These are phyloP conservation scores for Pythium rhizo-oryzae DNA, from an alignment of 352 stramenopile genomes.

Conservation along the genomic window DNA sequence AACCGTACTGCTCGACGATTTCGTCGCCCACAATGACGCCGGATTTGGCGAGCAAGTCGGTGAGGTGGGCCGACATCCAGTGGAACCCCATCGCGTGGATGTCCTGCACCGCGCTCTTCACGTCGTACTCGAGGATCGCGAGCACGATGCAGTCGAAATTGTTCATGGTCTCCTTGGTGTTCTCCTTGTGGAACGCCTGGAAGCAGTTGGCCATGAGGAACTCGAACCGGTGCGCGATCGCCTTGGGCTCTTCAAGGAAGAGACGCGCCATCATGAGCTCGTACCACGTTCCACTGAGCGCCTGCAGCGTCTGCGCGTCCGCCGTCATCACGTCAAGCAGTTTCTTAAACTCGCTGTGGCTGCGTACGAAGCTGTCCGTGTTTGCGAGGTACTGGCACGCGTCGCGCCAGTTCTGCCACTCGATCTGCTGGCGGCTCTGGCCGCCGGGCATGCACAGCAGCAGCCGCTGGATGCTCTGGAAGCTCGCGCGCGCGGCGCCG, in stretches of 20 bases:
- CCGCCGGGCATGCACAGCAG: slow-evolving; percentile 68
- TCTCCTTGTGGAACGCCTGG: slow-evolving; percentile 41
- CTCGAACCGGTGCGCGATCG: slow-evolving; percentile 70
- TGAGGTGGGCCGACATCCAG: slow-evolving; percentile 76
- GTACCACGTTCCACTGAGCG: slow-evolving; percentile 61
- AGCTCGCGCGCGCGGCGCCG: slow-evolving; percentile 45
- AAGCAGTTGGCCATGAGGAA: slow-evolving; percentile 84
- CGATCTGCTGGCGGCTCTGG: slow-evolving; percentile 20
- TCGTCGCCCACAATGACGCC: slow-evolving; percentile 53
- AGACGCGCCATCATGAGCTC: slow-evolving; percentile 82
- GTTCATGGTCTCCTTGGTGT: slow-evolving; percentile 47
- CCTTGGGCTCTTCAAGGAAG: slow-evolving; percentile 77
- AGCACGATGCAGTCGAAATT: slow-evolving; percentile 86
- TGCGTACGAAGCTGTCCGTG: slow-evolving; percentile 55
- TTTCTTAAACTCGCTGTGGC: slow-evolving; percentile 48
- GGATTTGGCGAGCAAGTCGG: slow-evolving; percentile 62
- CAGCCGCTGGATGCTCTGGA: slow-evolving; percentile 64
- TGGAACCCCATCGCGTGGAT: slow-evolving; percentile 68
- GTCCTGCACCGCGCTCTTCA: slow-evolving; percentile 66
- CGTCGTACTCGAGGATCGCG: slow-evolving; percentile 77
- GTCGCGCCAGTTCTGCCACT: slow-evolving; percentile 74
- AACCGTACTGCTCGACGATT: slow-evolving; percentile 47
- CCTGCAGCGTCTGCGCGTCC: slow-evolving; percentile 47
- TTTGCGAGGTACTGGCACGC: slow-evolving; percentile 60
- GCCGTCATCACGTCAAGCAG: slow-evolving; percentile 64